Evolutionary conservation across 768 basidiomycete genomes (phyloP).

Genomic region (Peribolospora baueri): DNA sequence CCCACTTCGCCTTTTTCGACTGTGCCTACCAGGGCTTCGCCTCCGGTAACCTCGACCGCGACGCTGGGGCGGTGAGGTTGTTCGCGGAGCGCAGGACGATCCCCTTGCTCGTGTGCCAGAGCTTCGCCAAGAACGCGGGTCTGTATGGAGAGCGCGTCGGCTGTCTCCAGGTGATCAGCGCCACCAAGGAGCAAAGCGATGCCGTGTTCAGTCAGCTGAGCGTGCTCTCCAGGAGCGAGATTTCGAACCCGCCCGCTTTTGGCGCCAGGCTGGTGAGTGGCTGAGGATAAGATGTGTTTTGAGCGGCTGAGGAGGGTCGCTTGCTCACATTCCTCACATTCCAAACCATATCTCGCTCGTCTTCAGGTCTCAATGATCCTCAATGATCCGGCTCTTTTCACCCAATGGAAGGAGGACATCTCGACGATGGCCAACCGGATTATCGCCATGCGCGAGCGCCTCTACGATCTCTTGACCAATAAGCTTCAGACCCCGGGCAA

Average conservation of each 20-base stretch:
- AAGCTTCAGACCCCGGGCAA: slow-evolving; percentile 72
- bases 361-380: slow-evolving; percentile 29
- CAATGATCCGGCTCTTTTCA: slow-evolving; percentile 43
- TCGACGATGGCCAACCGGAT: slow-evolving; percentile 66
- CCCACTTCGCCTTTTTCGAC: slow-evolving; percentile 80
- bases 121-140: slow-evolving; percentile 98
- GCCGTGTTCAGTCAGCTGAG: slow-evolving; percentile 71
- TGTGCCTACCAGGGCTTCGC: slow-evolving; percentile 88
- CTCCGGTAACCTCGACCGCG: slow-evolving; percentile 65
- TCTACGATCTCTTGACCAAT: slow-evolving; percentile 52
- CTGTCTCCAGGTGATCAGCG: slow-evolving; percentile 59
- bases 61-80: slow-evolving; percentile 84
- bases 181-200: slow-evolving; percentile 39
- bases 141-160: slow-evolving; percentile 96
- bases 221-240: slow-evolving; percentile 85
- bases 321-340: neutral
- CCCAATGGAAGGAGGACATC: slow-evolving; percentile 44
- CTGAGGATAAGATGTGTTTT: neutral
- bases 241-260: slow-evolving; percentile 87
- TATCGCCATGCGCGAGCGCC: slow-evolving; percentile 66
- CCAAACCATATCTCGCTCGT: neutral
- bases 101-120: slow-evolving; percentile 71
- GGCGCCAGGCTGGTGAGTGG: slow-evolving; percentile 65
- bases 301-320: no score
- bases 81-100: slow-evolving; percentile 67